Conservation (phyloP, 106 monocot species). For the Alisma plantagoaquatica region DNA sequence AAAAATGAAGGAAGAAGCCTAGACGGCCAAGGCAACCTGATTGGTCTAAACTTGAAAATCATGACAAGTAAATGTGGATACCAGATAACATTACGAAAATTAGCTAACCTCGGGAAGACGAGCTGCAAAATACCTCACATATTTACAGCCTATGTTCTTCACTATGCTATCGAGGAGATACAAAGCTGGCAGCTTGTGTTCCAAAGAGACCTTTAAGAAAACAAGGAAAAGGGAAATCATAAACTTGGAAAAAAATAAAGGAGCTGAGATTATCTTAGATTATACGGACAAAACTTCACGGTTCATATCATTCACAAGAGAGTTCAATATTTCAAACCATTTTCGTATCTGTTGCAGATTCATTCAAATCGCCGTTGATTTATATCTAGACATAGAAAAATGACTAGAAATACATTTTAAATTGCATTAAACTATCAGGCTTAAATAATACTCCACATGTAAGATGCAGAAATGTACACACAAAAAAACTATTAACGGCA, state of each 20-base stretch:
- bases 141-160: constrained; percentile 90
- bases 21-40: no score
- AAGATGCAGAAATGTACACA: not conserved
- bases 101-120: constrained; percentile 62
- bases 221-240: constrained; percentile 3
- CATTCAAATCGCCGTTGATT: not conserved
- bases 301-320: no score
- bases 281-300: no score
- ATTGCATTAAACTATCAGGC: not conserved
- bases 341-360: no score
- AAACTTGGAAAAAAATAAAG: no score
- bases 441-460: not conserved
- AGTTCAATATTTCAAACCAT: no score
- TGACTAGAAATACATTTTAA: no score
- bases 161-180: constrained; percentile 97
- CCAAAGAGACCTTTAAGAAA: constrained; percentile 46
- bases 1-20: no score
- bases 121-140: constrained; percentile 65
- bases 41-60: no score
- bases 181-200: constrained; percentile 82
- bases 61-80: not conserved
- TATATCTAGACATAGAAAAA: no score
- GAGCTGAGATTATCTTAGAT: no score
- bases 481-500: not conserved
- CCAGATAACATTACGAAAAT: not conserved